Conservation (phyloP, 2,329 filamentous ascomycete species). For the Fusarium floridanum region DNA sequence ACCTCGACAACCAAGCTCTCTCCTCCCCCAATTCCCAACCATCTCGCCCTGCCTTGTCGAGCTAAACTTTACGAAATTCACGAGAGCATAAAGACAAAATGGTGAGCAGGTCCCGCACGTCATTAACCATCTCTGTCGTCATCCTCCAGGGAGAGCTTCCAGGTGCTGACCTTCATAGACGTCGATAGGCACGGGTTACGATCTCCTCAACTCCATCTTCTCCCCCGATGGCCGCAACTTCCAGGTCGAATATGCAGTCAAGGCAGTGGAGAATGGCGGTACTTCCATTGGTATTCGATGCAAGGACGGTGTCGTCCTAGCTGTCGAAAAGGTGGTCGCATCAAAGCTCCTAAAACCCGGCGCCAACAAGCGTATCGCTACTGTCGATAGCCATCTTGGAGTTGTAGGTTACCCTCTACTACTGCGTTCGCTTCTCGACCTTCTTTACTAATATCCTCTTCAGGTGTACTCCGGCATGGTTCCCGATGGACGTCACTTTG, state of each 20-base stretch:
- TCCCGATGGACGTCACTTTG: conserved; percentile 95
- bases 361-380: conserved; percentile 97
- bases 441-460: conserved; percentile 23
- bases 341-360: conserved; percentile 96
- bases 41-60: conserved; percentile 9
- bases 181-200: conserved; percentile 99
- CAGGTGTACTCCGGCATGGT: conserved; percentile 92
- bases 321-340: conserved; percentile 94
- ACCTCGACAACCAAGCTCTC: conserved; percentile 35
- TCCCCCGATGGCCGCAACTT: conserved; percentile 99
- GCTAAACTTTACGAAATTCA: conserved; percentile 17
- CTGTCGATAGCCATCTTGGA: conserved; percentile 92
- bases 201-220: conserved; percentile 99
- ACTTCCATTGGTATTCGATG: conserved; percentile 96
- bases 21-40: conserved; percentile 26
- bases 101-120: conserved; percentile 45
- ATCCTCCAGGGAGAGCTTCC: conserved; percentile 41
- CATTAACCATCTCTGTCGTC: conserved; percentile 34
- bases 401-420: conserved; percentile 74
- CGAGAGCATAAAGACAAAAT: conserved; percentile 46
- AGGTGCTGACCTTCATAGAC: conserved; percentile 71
- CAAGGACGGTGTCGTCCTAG: conserved; percentile 96
- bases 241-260: conserved; percentile 98
- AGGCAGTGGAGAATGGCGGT: conserved; percentile 97
- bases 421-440: not conserved